Evolutionary conservation across 2,329 filamentous ascomycete species (phyloP).

Genomic region (Hyphodiscus sp.): DNA sequence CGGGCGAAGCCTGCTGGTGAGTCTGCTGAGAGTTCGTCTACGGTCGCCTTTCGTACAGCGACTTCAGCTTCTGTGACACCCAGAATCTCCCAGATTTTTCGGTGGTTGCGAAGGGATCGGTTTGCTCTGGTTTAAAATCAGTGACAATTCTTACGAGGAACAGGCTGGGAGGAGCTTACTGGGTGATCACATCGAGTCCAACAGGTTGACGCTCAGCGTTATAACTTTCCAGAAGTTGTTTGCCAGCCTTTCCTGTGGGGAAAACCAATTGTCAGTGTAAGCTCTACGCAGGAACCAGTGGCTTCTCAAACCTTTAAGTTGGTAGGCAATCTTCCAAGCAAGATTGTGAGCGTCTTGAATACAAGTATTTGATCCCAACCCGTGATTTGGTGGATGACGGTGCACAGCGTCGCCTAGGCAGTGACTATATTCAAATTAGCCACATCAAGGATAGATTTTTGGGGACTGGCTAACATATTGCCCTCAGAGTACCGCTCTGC

Average conservation of each 20-base stretch:
- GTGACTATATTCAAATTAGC: conserved; percentile 29
- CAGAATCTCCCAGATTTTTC: no score
- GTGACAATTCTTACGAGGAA: no score
- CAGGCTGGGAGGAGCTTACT: no score
- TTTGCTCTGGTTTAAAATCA: conserved; percentile 30
- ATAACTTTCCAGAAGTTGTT: conserved; percentile 37
- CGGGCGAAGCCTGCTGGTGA: conserved; percentile 37
- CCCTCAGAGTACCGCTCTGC: not conserved
- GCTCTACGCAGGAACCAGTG: no score
- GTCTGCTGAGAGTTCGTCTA: conserved; percentile 44
- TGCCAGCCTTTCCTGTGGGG: not conserved
- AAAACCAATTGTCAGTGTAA: no score
- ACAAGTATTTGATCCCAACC: conserved; percentile 49
- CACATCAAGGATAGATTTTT: not conserved
- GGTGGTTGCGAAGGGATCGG: conserved; percentile 20
- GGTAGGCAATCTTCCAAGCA: conserved; percentile 46
- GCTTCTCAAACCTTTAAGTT: conserved; percentile 26
- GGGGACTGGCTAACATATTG: no score
- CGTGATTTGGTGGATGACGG: conserved; percentile 48
- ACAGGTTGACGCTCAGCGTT: conserved; percentile 41
- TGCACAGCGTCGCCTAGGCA: conserved; percentile 51
- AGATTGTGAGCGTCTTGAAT: conserved; percentile 48
- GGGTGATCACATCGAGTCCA: conserved; percentile 21
- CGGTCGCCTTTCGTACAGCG: no score
- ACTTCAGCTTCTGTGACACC: no score